Conservation (phyloP, 179 eudicot genomes). For the Beta corolliflora region DNA sequence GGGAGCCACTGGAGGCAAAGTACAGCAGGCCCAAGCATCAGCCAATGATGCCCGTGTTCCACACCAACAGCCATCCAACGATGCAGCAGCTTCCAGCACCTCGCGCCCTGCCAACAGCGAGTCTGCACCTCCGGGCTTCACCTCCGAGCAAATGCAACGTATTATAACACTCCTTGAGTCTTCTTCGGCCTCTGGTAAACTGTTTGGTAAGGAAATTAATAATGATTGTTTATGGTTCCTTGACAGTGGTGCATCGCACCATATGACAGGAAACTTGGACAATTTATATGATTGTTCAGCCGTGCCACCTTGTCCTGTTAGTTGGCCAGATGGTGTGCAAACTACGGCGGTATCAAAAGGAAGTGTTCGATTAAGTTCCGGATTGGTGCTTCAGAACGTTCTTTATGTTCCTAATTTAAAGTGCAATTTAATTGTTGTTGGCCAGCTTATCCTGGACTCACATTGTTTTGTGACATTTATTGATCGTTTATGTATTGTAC, state of each 20-base stretch:
- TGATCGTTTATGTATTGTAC: not conserved
- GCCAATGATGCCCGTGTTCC: not conserved
- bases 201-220: not conserved
- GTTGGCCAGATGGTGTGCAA: not conserved
- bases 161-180: not conserved
- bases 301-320: not conserved
- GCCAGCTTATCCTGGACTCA: not conserved
- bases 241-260: not conserved
- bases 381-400: not conserved
- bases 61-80: not conserved
- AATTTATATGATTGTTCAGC: not conserved
- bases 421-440: constrained; percentile 4
- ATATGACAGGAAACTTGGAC: not conserved
- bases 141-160: not conserved
- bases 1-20: not conserved
- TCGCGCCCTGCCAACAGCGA: not conserved
- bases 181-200: not conserved
- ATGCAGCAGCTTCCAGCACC: not conserved
- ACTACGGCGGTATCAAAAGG: no score
- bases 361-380: no score
- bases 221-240: not conserved
- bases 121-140: not conserved
- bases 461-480: not conserved
- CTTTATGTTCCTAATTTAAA: not conserved
- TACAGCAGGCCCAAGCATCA: not conserved